phyloP scores from a whole-genome alignment of 495 filamentous ascomycete genomes.

The Glonium stellatum region DNA sequence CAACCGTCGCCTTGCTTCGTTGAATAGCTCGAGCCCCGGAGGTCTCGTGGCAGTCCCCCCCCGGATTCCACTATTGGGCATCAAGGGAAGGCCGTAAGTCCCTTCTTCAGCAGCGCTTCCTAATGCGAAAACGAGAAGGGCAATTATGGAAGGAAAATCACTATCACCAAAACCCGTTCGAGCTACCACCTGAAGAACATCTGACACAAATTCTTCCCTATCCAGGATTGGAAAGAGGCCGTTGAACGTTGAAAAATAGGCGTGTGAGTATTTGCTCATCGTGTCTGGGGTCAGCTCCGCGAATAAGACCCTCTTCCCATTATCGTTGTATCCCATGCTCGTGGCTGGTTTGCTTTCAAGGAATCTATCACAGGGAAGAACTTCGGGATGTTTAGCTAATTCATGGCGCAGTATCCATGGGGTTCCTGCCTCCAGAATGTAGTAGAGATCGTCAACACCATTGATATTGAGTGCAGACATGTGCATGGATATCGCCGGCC shows the following conservation, averaged over 20 bases:
- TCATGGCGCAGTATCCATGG: conserved; percentile 42
- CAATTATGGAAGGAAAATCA: conserved; percentile 43
- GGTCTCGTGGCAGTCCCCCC: conserved; percentile 44
- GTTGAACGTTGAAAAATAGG: conserved; percentile 40
- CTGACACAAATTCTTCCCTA: conserved; percentile 41
- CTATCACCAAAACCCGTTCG: conserved; percentile 45
- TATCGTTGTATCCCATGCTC: not conserved
- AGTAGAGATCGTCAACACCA: conserved; percentile 16
- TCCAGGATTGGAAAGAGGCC: conserved; percentile 51
- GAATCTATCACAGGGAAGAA: conserved; percentile 22
- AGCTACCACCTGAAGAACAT: conserved; percentile 30
- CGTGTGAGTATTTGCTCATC: conserved; percentile 34
- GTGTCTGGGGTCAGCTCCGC: conserved; percentile 41
- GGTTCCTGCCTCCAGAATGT: conserved; percentile 38
- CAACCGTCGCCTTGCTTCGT: conserved; percentile 52
- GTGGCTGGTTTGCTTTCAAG: conserved; percentile 10
- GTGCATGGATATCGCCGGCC: conserved; percentile 42
- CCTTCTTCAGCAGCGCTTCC: conserved; percentile 49
- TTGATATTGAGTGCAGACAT: conserved; percentile 39
- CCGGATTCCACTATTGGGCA: conserved; percentile 43
- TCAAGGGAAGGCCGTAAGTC: conserved; percentile 40
- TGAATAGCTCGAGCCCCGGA: conserved; percentile 53
- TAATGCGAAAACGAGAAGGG: conserved; percentile 51
- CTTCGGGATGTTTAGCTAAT: conserved; percentile 33
- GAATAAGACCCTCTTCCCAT: conserved; percentile 22